These are phyloP conservation scores for Daldinia sp. DNA, from an alignment of 2,329 filamentous ascomycete species.

Conservation along the genomic window DNA sequence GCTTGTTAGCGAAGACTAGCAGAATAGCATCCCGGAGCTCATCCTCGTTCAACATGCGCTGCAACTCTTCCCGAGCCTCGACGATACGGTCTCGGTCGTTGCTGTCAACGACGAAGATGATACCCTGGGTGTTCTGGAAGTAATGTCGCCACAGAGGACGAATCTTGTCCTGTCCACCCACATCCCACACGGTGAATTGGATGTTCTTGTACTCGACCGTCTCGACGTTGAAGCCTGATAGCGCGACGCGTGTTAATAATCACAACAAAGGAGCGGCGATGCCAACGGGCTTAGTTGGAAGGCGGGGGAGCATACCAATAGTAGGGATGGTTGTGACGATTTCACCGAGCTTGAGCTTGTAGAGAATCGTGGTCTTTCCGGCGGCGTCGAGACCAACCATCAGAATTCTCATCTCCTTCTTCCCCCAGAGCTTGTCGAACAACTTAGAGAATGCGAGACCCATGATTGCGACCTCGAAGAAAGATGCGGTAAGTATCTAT, in stretches of 20 bases:
- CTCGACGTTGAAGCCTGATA: constrained; percentile 96
- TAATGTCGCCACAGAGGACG: constrained; percentile 99
- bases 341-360: constrained; percentile 99
- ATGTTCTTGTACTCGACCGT: constrained; percentile 99
- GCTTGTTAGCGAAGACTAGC: constrained; percentile 99
- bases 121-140: constrained; percentile 99
- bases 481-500: constrained; percentile 54
- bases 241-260: constrained; percentile 43
- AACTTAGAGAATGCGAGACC: constrained; percentile 98
- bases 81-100: constrained; percentile 98
- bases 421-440: constrained; percentile 96
- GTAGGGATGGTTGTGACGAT: constrained; percentile 99
- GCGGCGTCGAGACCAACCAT: constrained; percentile 99
- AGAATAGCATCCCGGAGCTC: constrained; percentile 98
- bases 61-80: constrained; percentile 95
- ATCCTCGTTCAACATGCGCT: constrained; percentile 98
- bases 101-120: constrained; percentile 99
- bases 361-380: constrained; percentile 99
- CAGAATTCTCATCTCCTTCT: constrained; percentile 99
- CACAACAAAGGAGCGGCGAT: constrained; percentile 25
- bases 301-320: constrained; percentile 75
- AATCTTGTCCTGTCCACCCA: constrained; percentile 99
- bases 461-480: constrained; percentile 77
- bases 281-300: constrained; percentile 8
- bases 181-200: constrained; percentile 99